Evolutionary conservation across 257 asterid species (phyloP).

Genomic region (Ocimum tenuiflorum): DNA sequence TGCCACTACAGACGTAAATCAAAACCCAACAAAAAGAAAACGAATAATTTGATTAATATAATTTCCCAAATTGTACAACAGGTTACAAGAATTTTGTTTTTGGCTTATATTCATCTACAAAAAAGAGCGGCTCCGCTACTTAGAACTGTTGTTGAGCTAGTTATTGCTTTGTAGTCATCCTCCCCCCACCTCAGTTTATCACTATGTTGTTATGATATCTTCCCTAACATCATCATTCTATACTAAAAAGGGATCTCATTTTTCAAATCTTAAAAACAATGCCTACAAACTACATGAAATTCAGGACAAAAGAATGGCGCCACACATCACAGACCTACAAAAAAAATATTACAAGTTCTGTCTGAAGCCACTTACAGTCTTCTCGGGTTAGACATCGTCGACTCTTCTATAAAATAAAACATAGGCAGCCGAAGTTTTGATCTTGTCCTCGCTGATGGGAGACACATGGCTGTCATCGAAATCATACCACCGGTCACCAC

Average conservation of each 20-base stretch:
- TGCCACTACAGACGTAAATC: background rate
- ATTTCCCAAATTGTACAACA: constrained; percentile 23
- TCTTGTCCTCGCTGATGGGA: constrained; percentile 63
- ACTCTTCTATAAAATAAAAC: constrained; percentile 77
- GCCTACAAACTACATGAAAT: constrained; percentile 25
- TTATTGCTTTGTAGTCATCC: constrained; percentile 24
- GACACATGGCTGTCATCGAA: constrained; percentile 81
- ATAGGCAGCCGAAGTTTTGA: constrained; percentile 84
- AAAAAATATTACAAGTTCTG: constrained; percentile 16
- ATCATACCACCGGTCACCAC: constrained; percentile 78
- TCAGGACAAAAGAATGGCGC: constrained; percentile 39
- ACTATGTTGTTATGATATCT: constrained; percentile 32
- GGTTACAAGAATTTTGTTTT: constrained; percentile 16
- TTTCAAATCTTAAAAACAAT: constrained; percentile 21
- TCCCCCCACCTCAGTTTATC: constrained; percentile 25
- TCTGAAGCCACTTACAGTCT: constrained; percentile 25
- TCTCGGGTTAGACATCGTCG: constrained; percentile 38
- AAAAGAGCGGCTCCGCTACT: constrained; percentile 13
- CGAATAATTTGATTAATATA: constrained; percentile 9
- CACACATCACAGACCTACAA: constrained; percentile 18
- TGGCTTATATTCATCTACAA: constrained; percentile 13
- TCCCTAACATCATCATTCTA: constrained; percentile 28
- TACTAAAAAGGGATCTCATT: constrained; percentile 22
- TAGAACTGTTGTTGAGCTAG: constrained; percentile 14
- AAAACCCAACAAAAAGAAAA: background rate